Base-by-base conservation (phyloP, 2,329 filamentous ascomycete genomes). In the Ilyonectria mors-panacis region DNA sequence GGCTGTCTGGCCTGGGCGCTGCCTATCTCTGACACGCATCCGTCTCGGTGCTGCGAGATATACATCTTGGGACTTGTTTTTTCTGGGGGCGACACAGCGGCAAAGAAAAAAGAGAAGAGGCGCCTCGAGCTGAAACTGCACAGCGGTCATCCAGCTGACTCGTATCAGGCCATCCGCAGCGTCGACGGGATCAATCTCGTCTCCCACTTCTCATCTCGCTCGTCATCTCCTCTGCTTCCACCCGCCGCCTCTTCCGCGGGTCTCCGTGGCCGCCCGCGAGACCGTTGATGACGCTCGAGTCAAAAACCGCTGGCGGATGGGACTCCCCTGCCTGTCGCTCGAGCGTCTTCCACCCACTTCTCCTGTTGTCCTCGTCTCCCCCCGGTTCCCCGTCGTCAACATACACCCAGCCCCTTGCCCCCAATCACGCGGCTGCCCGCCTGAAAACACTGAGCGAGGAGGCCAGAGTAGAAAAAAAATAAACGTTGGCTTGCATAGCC, bases 241-340 rank as follows among this genome's bases (percentile, higher is more conserved):
- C 59, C 15, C 8, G 37, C 58, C 35, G 53, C 62, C 12, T 62
- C 39, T 55, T 30, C 50, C 47, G 45, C 47, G 56, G 35, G 48
- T 23, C 21, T 56, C 5, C 23, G 13, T 59, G 21, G 21, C 42
- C 44, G 44, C 37, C 63, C 56, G 58, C 63, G 63, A 65, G 45
- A 37, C 63, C 63, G 58, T 65, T 58, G 63, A 45, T 55, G 39
- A 13, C 42, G 50, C 66, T 55, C 37, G 13, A 26, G 47, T 65
- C 48, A 42, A 59, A 47, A 26, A 26, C 26, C 26, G 26, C 21
- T 4, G 47, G 23, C 69, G 64, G 55, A 72, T 69, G 44, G 73
- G 73, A 65, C 53, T 75, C 68, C 73, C 73, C 73, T 75, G 73
- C 67, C 54, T 76, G 69, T 73, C 66, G 67, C 55, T 39, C 62